Conservation (phyloP, 2,329 filamentous ascomycete species). For the Hyphodiscus sp. region DNA sequence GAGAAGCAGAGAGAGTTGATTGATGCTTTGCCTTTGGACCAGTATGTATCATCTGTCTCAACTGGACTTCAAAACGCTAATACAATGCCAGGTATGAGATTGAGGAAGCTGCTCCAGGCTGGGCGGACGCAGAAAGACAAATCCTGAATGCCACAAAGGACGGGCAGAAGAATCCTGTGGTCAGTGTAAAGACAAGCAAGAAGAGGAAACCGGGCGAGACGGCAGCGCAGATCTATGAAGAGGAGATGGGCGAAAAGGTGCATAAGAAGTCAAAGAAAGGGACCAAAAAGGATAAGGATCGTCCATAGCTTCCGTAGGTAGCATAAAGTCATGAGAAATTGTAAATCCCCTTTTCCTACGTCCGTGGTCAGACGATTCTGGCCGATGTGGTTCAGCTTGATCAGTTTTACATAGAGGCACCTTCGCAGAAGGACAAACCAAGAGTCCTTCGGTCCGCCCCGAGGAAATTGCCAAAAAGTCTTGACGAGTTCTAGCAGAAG, state of each 20-base stretch:
- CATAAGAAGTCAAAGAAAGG: constrained; percentile 49
- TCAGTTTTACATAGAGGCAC: too few relatives aligned
- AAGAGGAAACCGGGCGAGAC: constrained; percentile 66
- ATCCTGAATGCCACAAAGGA: constrained; percentile 52
- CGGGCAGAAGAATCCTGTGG: constrained; percentile 54
- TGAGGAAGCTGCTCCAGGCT: constrained; percentile 53
- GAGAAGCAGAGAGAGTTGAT: constrained; percentile 84
- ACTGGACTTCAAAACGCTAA: constrained; percentile 7
- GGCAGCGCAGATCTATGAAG: constrained; percentile 56
- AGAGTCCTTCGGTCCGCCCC: too few relatives aligned
- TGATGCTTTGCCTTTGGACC: constrained; percentile 81
- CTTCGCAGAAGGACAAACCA: too few relatives aligned
- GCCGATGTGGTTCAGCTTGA: too few relatives aligned
- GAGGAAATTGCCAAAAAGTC: too few relatives aligned
- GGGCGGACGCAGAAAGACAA: constrained; percentile 70
- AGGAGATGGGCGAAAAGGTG: constrained; percentile 48
- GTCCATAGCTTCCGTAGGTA: background rate
- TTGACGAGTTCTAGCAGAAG: too few relatives aligned
- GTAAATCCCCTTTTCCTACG: too few relatives aligned
- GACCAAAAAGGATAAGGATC: constrained; percentile 25
- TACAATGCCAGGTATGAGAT: constrained; percentile 53
- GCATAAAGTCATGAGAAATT: background rate
- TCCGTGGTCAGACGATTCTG: too few relatives aligned
- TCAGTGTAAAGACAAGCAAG: constrained; percentile 78
- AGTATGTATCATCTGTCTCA: constrained; percentile 48